Conservation (phyloP, 345 rosid species). For the Eutrema japonicum region DNA sequence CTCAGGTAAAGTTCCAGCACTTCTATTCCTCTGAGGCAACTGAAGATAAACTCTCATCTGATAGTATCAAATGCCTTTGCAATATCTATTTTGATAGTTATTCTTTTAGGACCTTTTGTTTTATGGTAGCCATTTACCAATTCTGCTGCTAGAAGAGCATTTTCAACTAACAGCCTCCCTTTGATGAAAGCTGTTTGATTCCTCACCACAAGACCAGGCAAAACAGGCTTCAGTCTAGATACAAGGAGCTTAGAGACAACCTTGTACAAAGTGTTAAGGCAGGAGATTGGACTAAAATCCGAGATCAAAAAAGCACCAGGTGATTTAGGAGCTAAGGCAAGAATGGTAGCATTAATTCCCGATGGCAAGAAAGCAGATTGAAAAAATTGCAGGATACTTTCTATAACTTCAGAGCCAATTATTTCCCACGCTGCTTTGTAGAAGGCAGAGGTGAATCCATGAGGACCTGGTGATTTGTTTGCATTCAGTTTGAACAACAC, state of each 20-base stretch:
- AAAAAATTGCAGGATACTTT: fast-evolving
- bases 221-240: neutral
- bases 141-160: neutral
- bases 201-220: fast-evolving
- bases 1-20: neutral
- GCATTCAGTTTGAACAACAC: fast-evolving
- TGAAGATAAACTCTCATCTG: neutral
- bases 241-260: neutral
- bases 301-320: neutral
- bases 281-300: neutral
- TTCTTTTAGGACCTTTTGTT: neutral
- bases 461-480: neutral
- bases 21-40: neutral
- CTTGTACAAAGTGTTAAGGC: neutral
- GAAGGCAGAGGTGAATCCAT: neutral
- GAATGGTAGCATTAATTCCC: neutral
- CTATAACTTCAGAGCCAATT: neutral
- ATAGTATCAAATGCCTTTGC: neutral
- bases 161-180: neutral
- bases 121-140: neutral
- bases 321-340: neutral
- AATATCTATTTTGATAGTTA: neutral
- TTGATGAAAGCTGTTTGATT: neutral
- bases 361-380: fast-evolving
- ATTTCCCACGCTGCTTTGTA: neutral